Evolutionary conservation across 140 eudicot genomes (phyloP).

Genomic region (Stevia rebaudiana): DNA sequence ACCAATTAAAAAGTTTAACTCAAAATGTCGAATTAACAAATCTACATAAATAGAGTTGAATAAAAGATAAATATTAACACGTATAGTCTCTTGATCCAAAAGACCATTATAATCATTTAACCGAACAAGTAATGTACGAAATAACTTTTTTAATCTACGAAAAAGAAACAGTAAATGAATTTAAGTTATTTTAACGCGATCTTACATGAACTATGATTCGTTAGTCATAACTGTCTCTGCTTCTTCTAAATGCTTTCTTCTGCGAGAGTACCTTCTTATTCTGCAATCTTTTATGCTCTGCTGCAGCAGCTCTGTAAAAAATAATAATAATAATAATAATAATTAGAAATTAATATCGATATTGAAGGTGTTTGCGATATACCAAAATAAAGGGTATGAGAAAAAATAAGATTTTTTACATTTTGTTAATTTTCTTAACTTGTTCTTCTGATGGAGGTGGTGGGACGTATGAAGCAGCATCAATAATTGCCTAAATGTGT

Average conservation of each 20-base stretch:
- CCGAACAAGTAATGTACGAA: not conserved
- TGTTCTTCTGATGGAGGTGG: constrained; percentile 92
- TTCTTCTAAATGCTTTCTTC: constrained; percentile 75
- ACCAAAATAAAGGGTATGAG: not conserved
- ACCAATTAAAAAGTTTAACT: not conserved
- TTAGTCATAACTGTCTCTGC: constrained; percentile 65
- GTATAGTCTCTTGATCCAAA: no score
- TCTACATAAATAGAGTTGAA: no score
- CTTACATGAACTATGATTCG: constrained; percentile 15
- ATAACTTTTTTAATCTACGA: not conserved
- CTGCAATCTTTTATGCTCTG: constrained; percentile 63
- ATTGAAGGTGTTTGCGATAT: not conserved
- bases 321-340: no score
- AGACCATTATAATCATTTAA: not conserved
- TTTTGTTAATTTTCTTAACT: constrained; percentile 55
- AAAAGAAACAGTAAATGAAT: not conserved
- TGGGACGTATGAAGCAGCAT: constrained; percentile 93
- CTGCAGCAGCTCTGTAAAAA: constrained; percentile 50
- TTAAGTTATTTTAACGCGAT: not conserved
- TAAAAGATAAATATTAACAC: no score
- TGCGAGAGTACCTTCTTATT: constrained; percentile 69
- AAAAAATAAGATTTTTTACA: constrained; percentile 37
- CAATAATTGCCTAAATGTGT: constrained; percentile 63
- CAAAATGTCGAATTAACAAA: not conserved
- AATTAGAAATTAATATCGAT: not conserved